These are phyloP conservation scores for Penicillium sp. DNA, from an alignment of 2,329 filamentous ascomycete genomes.

Conservation along the genomic window DNA sequence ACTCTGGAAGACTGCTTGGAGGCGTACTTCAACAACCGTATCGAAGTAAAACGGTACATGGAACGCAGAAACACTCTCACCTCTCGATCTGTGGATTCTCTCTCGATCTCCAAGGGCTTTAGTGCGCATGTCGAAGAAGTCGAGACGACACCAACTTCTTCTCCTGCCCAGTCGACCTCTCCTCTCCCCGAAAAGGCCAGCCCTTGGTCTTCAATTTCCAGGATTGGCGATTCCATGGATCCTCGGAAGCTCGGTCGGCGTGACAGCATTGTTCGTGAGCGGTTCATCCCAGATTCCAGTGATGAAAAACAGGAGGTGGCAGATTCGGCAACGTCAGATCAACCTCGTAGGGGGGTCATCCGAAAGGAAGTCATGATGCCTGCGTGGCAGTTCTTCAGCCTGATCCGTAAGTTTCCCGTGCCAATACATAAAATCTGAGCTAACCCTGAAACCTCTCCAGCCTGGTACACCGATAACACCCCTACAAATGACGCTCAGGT, in stretches of 20 bases:
- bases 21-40: constrained; percentile 87
- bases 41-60: constrained; percentile 77
- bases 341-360: constrained; percentile 37
- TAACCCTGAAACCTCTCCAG: constrained; percentile 42
- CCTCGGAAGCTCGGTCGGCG: constrained; percentile 24
- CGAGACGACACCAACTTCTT: constrained; percentile 31
- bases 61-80: constrained; percentile 55
- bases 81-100: constrained; percentile 29
- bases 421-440: constrained; percentile 21
- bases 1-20: constrained; percentile 88
- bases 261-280: constrained; percentile 40
- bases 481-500: constrained; percentile 69
- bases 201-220: constrained; percentile 24
- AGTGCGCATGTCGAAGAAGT: constrained; percentile 43
- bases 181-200: constrained; percentile 17
- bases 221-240: constrained; percentile 21
- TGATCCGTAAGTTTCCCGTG: constrained; percentile 64
- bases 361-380: constrained; percentile 87
- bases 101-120: constrained; percentile 30
- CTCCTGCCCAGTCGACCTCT: constrained; percentile 25
- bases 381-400: constrained; percentile 93
- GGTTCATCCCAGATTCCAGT: constrained; percentile 40
- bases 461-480: constrained; percentile 74
- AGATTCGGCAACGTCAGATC: constrained; percentile 25
- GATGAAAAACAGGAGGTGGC: constrained; percentile 36